Percentiles rank a stretch among this genome's conserved stretches.
phyloP scores from a whole-genome alignment of 805 yeast species.

The Huiozyma naganishii region DNA sequence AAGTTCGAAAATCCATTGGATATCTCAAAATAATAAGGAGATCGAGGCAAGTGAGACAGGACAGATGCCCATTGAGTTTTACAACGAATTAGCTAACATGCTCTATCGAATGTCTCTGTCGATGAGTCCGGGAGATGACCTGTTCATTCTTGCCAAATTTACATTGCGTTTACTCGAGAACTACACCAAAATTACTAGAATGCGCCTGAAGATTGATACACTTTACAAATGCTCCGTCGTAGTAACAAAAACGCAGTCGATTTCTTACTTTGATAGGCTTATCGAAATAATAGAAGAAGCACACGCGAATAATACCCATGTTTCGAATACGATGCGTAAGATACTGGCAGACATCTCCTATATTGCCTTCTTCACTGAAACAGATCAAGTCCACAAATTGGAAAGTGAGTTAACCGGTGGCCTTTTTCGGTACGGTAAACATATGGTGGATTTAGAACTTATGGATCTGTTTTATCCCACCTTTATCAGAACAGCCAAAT shows the following conservation, averaged over 20 bases:
- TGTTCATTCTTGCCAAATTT: conserved; percentile 12
- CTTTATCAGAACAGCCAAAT: not conserved
- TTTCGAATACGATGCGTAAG: not conserved
- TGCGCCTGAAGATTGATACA: conserved; percentile 5
- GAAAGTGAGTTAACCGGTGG: not conserved
- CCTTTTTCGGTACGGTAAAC: too few relatives aligned
- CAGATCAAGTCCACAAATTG: conserved; percentile 13
- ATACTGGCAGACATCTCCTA: too few relatives aligned
- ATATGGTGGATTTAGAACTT: not conserved
- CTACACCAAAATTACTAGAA: conserved; percentile 2
- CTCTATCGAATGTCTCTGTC: conserved; percentile 10
- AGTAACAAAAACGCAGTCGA: conserved; percentile 12
- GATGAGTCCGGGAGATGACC: not conserved
- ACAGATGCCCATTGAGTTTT: conserved; percentile 17
- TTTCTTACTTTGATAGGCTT: conserved; percentile 2
- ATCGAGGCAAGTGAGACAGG: conserved; percentile 1
- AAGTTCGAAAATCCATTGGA: conserved; percentile 15
- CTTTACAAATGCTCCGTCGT: conserved; percentile 10
- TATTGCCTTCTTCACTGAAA: conserved; percentile 12
- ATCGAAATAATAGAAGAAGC: not conserved
- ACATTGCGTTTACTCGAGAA: conserved; percentile 10
- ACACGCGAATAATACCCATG: not conserved
- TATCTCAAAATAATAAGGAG: conserved; percentile 7
- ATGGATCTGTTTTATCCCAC: not conserved
- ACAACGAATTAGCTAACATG: conserved; percentile 19